These are phyloP conservation scores for Helianthus annuus DNA, from an alignment of 129 eudicot genomes.

Conservation along the genomic window HanXRQr2.0-SUNRISE NC_035440.2:162359899-162360398, in stretches of 20 bases:
- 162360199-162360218: neutral
- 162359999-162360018: conserved; percentile 58
- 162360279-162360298: too few species aligned
- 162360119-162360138: neutral
- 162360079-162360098: neutral
- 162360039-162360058: conserved; percentile 44
- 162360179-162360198: neutral
- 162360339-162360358: conserved; percentile 9
- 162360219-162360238: conserved; percentile 8
- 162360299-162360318: neutral
- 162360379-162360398: neutral
- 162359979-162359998: conserved; percentile 11
- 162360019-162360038: conserved; percentile 44
- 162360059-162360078: conserved; percentile 43
- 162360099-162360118: conserved; percentile 6
- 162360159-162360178: neutral
- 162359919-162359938: too few species aligned
- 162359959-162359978: too few species aligned
- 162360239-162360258: conserved; percentile 9
- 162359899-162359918: too few species aligned
- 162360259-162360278: conserved; percentile 17
- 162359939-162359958: too few species aligned
- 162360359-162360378: conserved; percentile 4
- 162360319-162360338: neutral
- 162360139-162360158: conserved; percentile 4